Percentiles rank a stretch among this genome's conserved stretches.
Conservation (phyloP, 2,329 filamentous ascomycete genomes). For the Colletotrichum gigasporum region DNA sequence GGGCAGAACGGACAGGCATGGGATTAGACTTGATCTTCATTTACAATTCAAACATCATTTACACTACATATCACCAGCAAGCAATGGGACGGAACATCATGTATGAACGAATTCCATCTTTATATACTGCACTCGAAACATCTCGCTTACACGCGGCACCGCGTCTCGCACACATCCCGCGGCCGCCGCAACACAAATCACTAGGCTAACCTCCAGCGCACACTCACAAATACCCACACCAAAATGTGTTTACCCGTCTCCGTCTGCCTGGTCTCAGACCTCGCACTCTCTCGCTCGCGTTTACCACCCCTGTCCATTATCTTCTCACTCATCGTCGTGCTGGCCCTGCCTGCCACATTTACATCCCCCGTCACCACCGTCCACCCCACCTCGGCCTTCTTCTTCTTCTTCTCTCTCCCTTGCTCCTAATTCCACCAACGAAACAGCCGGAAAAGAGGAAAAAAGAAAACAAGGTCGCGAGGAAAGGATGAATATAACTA, state of each 20-base stretch:
- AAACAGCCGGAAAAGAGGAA: neutral
- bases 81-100: too few species aligned
- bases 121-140: neutral
- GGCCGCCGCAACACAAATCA: neutral
- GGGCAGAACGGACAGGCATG: too few species aligned
- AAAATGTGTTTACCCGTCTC: neutral
- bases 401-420: neutral
- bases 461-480: neutral
- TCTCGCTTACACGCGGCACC: neutral
- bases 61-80: too few species aligned
- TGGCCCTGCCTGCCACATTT: neutral
- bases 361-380: neutral
- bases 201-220: neutral
- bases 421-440: too few species aligned
- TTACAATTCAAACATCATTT: too few species aligned
- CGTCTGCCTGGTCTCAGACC: neutral
- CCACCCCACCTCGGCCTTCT: neutral
- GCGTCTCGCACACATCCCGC: neutral
- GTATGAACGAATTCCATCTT: neutral
- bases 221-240: neutral
- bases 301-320: neutral
- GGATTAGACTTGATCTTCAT: too few species aligned
- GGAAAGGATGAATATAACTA: too few species aligned
- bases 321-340: too few species aligned
- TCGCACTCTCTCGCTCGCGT: too few species aligned